Evolutionary conservation across 2,329 filamentous ascomycete species (phyloP).

Genomic region (Fragosphaeria purpurea): DNA sequence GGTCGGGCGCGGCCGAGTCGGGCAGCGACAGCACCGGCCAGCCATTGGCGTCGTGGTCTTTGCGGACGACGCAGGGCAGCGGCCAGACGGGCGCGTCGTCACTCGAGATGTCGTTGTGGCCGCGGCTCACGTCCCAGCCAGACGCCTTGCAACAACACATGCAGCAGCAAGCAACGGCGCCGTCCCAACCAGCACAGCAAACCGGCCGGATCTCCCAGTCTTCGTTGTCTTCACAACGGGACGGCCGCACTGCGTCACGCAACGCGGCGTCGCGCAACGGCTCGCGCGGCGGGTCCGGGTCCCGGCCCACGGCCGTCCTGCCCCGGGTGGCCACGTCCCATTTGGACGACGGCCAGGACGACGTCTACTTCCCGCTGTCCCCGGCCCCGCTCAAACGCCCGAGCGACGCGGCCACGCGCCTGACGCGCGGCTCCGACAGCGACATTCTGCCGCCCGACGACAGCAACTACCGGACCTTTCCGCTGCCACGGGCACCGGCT

Average conservation of each 20-base stretch:
- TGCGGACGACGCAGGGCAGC: neutral
- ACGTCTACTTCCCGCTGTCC: slow-evolving; percentile 6
- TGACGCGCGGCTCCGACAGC: slow-evolving; percentile 7
- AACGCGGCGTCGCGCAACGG: neutral
- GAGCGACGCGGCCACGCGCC: slow-evolving; percentile 3
- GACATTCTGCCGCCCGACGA: slow-evolving; percentile 9
- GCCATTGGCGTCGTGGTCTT: neutral
- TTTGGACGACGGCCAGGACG: slow-evolving; percentile 2
- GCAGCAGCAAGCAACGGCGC: neutral
- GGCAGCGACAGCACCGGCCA: no score
- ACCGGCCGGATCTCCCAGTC: neutral
- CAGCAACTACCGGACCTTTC: slow-evolving; percentile 4
- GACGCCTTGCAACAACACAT: neutral
- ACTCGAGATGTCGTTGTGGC: slow-evolving; percentile 2
- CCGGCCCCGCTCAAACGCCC: slow-evolving; percentile 5
- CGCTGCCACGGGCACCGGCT: neutral
- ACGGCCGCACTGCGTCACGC: neutral
- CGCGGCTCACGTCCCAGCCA: neutral
- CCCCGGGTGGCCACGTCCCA: no score
- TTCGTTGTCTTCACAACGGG: neutral
- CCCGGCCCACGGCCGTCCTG: neutral
- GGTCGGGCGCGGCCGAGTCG: no score
- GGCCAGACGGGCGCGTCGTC: neutral
- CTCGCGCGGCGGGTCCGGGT: neutral
- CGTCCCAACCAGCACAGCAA: neutral